Evolutionary conservation across 768 basidiomycete species (phyloP).

Genomic region (Suillus alpinus): DNA sequence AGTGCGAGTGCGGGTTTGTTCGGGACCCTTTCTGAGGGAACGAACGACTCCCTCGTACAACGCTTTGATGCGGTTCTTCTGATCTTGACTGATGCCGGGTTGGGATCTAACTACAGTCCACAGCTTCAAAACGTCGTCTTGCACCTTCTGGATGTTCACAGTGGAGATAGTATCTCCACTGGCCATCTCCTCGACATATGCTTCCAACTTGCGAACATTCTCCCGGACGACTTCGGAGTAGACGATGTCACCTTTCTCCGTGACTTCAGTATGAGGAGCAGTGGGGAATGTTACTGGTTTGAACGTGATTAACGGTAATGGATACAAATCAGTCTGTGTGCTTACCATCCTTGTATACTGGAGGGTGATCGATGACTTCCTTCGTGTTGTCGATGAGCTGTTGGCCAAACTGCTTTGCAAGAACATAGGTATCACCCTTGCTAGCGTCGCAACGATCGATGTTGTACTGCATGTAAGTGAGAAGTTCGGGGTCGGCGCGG

Average conservation of each 20-base stretch:
- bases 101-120: constrained; percentile 98
- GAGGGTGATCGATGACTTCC: constrained; percentile 79
- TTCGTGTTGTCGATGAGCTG: constrained; percentile 92
- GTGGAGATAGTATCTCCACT: constrained; percentile 84
- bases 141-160: constrained; percentile 96
- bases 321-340: constrained; percentile 7
- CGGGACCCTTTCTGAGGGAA: constrained; percentile 79
- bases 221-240: constrained; percentile 95
- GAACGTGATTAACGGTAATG: constrained; percentile 6
- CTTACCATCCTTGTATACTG: constrained; percentile 93
- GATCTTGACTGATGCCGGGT: constrained; percentile 94
- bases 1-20: constrained; percentile 50
- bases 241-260: constrained; percentile 89
- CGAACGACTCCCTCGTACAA: constrained; percentile 96
- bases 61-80: constrained; percentile 93
- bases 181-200: constrained; percentile 98
- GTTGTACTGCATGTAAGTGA: constrained; percentile 94
- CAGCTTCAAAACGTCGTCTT: constrained; percentile 93
- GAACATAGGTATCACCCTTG: constrained; percentile 86
- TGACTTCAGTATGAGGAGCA: constrained; percentile 93
- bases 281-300: constrained; percentile 92
- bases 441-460: constrained; percentile 79
- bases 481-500: constrained; percentile 88
- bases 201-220: constrained; percentile 95
- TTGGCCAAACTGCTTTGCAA: constrained; percentile 97